Evolutionary conservation across 805 yeast genomes (phyloP).

Genomic region (Suhomyces sp.): DNA sequence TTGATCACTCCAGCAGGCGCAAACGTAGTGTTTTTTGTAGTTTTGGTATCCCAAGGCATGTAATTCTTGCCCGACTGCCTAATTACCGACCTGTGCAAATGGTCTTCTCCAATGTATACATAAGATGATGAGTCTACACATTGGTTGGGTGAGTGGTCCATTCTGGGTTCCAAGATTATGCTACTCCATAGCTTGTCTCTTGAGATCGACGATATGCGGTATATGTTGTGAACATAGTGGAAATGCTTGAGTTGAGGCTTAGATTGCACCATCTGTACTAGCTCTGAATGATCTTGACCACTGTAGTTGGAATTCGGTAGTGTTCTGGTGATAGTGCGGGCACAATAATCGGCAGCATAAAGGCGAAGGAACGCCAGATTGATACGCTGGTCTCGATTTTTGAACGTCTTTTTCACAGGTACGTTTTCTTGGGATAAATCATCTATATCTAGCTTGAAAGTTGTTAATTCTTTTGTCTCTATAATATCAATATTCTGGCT

Average conservation of each 20-base stretch:
- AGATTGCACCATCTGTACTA: constrained; percentile 10
- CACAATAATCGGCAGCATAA: constrained; percentile 49
- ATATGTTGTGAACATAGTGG: constrained; percentile 22
- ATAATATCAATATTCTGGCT: not conserved
- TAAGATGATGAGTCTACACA: constrained; percentile 20
- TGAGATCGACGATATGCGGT: constrained; percentile 39
- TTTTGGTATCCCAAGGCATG: constrained; percentile 9
- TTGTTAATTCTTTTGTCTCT: constrained; percentile 9
- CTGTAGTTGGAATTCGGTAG: constrained; percentile 21
- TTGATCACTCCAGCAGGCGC: constrained; percentile 35
- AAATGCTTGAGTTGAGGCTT: constrained; percentile 22
- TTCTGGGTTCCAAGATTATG: constrained; percentile 52
- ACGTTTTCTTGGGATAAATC: constrained; percentile 3
- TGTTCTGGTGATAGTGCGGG: constrained; percentile 25
- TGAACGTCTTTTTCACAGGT: constrained; percentile 10
- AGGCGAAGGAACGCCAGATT: constrained; percentile 48
- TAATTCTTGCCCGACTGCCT: constrained; percentile 6
- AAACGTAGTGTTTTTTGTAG: constrained; percentile 1
- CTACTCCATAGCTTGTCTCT: constrained; percentile 53
- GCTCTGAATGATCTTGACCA: constrained; percentile 10
- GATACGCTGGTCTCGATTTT: constrained; percentile 47
- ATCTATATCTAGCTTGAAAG: constrained; percentile 6
- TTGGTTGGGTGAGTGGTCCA: constrained; percentile 31
- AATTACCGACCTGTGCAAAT: constrained; percentile 4
- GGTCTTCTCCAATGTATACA: constrained; percentile 22